A percentile compares a stretch with the other conserved stretches of the same genome.
Conservation (phyloP, 345 rosid genomes). For the Corchorus olitorius region DNA sequence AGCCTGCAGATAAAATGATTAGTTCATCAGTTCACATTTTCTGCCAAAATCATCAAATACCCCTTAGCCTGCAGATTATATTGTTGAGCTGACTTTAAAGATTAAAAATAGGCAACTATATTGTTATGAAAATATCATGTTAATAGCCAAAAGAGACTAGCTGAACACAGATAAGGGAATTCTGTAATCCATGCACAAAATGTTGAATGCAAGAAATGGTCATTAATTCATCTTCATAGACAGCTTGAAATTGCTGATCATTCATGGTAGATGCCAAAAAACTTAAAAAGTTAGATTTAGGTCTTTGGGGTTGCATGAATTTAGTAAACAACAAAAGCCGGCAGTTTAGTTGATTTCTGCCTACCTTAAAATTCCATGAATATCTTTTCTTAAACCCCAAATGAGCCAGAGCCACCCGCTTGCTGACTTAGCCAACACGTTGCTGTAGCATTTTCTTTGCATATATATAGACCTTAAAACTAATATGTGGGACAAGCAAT, state of each 20-base stretch:
- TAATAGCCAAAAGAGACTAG: not conserved
- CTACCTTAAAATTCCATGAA: slow-evolving; percentile 11
- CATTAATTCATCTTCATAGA: slow-evolving; percentile 9
- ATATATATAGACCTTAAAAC: not conserved
- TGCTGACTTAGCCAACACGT: not conserved
- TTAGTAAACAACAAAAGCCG: not conserved
- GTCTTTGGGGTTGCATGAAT: not conserved
- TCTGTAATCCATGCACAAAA: too few relatives aligned
- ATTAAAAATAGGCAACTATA: too few relatives aligned
- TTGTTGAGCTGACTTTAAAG: too few relatives aligned
- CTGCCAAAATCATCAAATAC: not conserved
- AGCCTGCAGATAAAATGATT: not conserved
- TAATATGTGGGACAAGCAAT: not conserved
- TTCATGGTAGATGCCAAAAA: not conserved
- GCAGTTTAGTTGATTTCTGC: slow-evolving; percentile 5
- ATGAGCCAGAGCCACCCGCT: not conserved
- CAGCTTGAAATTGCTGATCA: not conserved
- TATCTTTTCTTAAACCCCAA: not conserved
- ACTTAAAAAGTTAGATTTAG: not conserved
- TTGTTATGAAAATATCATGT: not conserved
- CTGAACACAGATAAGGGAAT: not conserved
- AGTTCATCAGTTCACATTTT: not conserved
- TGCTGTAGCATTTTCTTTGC: not conserved
- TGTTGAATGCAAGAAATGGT: not conserved
- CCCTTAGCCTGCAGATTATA: not conserved